Conservation (phyloP, 163 green algal species). For the Trebouxiophyceae sp. region DNA sequence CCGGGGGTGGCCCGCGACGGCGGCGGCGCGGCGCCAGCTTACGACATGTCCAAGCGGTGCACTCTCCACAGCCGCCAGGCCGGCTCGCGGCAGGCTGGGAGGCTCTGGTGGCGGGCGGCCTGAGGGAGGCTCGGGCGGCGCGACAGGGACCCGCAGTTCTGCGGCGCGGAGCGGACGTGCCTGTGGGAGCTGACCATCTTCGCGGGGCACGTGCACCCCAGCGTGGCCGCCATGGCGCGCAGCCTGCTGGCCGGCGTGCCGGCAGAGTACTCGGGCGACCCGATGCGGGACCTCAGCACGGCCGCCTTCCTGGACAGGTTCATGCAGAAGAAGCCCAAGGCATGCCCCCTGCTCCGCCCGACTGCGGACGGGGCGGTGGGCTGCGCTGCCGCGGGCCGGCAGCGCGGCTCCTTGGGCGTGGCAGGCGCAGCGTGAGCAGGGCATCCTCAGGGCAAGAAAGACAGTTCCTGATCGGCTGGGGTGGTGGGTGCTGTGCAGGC, state of each 20-base stretch:
- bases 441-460: neutral
- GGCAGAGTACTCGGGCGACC: conserved; percentile 80
- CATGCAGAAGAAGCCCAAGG: conserved; percentile 81
- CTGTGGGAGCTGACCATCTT: conserved; percentile 89
- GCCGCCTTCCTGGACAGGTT: conserved; percentile 91
- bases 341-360: conserved; percentile 3
- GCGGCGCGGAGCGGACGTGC: conserved; percentile 58
- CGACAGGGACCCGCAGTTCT: conserved; percentile 64
- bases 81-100: no score
- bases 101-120: no score
- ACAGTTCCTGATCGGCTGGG: neutral
- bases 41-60: no score
- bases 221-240: conserved; percentile 77
- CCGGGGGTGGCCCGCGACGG: no score
- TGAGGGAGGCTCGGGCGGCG: neutral
- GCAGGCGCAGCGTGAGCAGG: neutral
- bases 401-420: neutral
- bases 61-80: no score
- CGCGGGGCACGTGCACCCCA: conserved; percentile 77
- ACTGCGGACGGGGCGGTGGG: neutral
- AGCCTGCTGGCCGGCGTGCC: conserved; percentile 61
- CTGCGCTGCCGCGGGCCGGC: neutral
- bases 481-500: neutral
- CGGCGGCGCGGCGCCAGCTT: no score
- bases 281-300: conserved; percentile 76